Evolutionary conservation across 306 rosid species (phyloP).

Genomic region (Quercus cerris): DNA sequence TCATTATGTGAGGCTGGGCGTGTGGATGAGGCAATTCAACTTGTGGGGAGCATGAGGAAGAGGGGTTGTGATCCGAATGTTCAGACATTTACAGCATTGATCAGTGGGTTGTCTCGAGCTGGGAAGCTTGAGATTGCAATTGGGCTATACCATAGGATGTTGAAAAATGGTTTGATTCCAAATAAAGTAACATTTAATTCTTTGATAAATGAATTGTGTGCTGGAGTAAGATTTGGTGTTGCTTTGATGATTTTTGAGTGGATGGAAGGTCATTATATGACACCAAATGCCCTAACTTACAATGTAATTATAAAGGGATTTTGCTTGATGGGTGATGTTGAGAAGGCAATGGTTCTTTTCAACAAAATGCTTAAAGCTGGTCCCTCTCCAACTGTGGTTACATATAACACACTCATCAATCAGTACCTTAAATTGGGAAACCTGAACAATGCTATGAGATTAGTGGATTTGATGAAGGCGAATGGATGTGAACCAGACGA

Average conservation of each 20-base stretch:
- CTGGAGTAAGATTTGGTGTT: constrained; percentile 27
- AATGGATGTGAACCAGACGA: constrained; percentile 36
- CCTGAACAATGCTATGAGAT: constrained; percentile 33
- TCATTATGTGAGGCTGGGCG: constrained; percentile 33
- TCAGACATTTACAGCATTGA: constrained; percentile 38
- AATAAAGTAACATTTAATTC: constrained; percentile 33
- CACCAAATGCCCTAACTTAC: constrained; percentile 28
- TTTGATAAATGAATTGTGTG: constrained; percentile 34
- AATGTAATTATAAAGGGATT: constrained; percentile 40
- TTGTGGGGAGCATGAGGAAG: constrained; percentile 28
- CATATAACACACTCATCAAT: constrained; percentile 35
- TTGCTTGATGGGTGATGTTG: constrained; percentile 25
- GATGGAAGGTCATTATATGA: constrained; percentile 39
- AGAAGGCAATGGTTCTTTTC: constrained; percentile 36
- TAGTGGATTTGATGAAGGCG: constrained; percentile 38
- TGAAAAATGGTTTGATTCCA: constrained; percentile 38
- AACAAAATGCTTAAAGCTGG: constrained; percentile 40
- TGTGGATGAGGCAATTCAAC: constrained; percentile 33
- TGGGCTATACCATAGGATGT: constrained; percentile 40
- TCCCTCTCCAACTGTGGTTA: constrained; percentile 32
- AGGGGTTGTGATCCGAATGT: constrained; percentile 33
- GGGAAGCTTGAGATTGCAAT: constrained; percentile 36
- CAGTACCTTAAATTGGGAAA: constrained; percentile 25
- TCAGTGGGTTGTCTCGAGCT: constrained; percentile 30
- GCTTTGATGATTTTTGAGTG: constrained; percentile 26